Percentiles rank a stretch among this genome's conserved stretches.
Conservation (phyloP, 495 filamentous ascomycete genomes). For the Xylaria intraflava region DNA sequence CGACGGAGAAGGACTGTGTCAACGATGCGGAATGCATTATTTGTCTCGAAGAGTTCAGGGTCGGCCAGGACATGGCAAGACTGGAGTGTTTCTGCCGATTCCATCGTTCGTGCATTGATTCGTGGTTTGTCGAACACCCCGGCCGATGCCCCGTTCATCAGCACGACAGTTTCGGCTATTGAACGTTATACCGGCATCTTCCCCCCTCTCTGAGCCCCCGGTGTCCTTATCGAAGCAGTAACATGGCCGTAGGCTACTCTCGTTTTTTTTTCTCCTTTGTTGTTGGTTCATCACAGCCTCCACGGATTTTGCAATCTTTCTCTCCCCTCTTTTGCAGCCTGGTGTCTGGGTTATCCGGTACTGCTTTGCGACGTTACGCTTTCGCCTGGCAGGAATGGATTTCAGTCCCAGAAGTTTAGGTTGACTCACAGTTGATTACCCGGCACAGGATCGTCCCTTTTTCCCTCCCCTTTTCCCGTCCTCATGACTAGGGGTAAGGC, state of each 20-base stretch:
- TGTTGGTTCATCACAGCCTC: too few species aligned
- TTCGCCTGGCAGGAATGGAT: too few species aligned
- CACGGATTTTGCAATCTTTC: background rate
- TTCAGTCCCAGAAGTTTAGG: background rate
- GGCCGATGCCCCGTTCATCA: conserved; percentile 52
- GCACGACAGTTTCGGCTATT: conserved; percentile 45
- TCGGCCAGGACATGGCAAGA: conserved; percentile 72
- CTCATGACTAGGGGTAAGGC: background rate
- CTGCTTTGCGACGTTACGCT: too few species aligned
- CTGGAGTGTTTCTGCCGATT: conserved; percentile 93
- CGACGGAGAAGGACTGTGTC: conserved; percentile 88
- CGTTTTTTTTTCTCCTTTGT: background rate
- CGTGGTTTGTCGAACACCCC: conserved; percentile 47
- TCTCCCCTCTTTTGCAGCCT: background rate
- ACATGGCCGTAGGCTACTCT: background rate
- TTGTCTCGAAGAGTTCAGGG: conserved; percentile 92
- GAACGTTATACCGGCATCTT: background rate
- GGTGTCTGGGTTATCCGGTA: too few species aligned
- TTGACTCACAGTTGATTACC: background rate
- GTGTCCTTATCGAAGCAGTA: background rate
- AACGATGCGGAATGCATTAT: conserved; percentile 84
- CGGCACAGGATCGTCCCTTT: background rate
- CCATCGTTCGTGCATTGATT: conserved; percentile 62
- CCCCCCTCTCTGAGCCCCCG: background rate
- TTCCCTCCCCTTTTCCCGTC: too few species aligned